Evolutionary conservation across 768 basidiomycete species (phyloP).

Genomic region (Antrodiella citrinella): DNA sequence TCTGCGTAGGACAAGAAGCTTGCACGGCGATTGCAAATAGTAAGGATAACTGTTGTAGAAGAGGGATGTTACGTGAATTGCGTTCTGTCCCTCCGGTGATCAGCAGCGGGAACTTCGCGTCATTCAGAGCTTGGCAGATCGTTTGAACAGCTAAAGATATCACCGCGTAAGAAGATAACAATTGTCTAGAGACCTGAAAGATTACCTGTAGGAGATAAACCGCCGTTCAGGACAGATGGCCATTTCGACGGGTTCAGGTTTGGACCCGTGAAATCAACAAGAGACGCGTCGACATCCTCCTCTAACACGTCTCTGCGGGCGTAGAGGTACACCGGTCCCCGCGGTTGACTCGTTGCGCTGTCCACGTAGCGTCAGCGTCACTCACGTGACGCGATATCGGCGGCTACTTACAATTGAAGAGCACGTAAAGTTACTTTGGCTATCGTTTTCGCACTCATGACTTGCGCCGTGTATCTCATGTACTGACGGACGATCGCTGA

Average conservation of each 20-base stretch:
- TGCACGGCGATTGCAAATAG: slow-evolving; percentile 49
- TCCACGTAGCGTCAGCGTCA: background rate
- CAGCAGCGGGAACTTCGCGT: slow-evolving; percentile 50
- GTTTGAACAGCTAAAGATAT: slow-evolving; percentile 17
- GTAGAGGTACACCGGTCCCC: slow-evolving; percentile 71
- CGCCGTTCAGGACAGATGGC: slow-evolving; percentile 43
- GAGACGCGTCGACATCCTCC: slow-evolving; percentile 40
- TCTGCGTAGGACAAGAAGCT: slow-evolving; percentile 38
- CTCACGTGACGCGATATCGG: too few relatives aligned
- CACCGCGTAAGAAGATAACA: background rate
- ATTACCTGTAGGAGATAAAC: slow-evolving; percentile 34
- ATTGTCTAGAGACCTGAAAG: background rate
- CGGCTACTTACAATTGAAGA: slow-evolving; percentile 47
- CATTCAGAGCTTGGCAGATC: slow-evolving; percentile 42
- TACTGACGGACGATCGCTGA: slow-evolving; percentile 65
- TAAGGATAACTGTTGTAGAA: slow-evolving; percentile 40
- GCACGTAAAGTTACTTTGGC: slow-evolving; percentile 47
- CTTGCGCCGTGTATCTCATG: slow-evolving; percentile 59
- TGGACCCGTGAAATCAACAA: slow-evolving; percentile 16
- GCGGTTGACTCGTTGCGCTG: slow-evolving; percentile 63
- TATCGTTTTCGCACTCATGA: slow-evolving; percentile 44
- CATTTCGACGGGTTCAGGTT: slow-evolving; percentile 24
- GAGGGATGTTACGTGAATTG: slow-evolving; percentile 36
- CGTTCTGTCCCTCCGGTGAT: slow-evolving; percentile 59
- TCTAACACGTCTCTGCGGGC: slow-evolving; percentile 66